These are phyloP conservation scores for Termitomyces sp. DNA, from an alignment of 768 basidiomycete species.

Conservation along the genomic window DNA sequence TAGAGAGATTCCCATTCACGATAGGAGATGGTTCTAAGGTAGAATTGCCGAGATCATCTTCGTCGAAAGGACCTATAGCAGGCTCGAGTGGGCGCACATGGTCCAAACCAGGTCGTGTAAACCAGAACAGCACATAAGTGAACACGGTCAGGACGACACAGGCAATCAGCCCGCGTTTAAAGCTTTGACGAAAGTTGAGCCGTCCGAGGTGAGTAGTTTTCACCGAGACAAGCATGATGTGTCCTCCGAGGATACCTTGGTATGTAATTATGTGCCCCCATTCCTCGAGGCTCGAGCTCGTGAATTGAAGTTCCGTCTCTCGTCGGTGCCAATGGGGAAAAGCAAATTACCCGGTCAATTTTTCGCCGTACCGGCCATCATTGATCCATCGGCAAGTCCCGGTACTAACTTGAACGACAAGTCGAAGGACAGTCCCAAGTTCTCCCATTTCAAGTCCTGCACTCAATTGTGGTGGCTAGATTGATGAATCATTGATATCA, in stretches of 20 bases:
- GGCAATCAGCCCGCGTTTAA: not conserved
- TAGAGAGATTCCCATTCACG: not conserved
- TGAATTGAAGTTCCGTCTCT: not conserved
- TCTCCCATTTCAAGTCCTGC: no score
- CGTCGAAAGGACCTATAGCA: not conserved
- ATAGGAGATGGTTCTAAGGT: not conserved
- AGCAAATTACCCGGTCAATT: not conserved
- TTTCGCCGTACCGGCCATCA: no score
- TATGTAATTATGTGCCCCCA: not conserved
- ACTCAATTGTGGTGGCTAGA: no score
- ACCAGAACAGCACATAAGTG: not conserved
- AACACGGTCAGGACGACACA: not conserved
- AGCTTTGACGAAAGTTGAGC: not conserved
- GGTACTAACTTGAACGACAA: no score
- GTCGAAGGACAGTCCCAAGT: no score
- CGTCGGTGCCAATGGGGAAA: not conserved
- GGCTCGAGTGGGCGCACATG: not conserved
- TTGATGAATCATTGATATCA: no score
- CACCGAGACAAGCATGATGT: not conserved
- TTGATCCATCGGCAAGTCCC: not conserved
- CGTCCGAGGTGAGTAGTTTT: not conserved
- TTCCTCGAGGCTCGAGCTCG: not conserved
- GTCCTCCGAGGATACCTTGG: not conserved
- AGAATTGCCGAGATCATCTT: not conserved
- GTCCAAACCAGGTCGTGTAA: not conserved